Conservation (phyloP, 2,329 filamentous ascomycete genomes). For the Colletotrichum sansevieriae region DNA sequence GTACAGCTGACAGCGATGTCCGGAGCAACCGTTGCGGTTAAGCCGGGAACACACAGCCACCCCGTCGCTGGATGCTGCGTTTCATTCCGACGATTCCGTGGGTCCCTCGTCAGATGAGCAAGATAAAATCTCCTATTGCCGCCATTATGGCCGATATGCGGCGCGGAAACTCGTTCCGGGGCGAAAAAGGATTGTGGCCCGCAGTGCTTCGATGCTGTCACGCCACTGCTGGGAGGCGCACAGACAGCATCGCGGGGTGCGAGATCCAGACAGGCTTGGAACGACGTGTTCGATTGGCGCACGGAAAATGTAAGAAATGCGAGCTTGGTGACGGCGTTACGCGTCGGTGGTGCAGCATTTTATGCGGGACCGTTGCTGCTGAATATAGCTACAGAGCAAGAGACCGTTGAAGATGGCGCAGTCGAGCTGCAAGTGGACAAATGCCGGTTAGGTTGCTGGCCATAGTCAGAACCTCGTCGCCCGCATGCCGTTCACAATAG, state of each 20-base stretch:
- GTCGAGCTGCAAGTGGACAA: background rate
- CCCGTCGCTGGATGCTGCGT: background rate
- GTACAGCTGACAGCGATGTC: slow-evolving; percentile 8
- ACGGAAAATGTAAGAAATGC: slow-evolving; percentile 1
- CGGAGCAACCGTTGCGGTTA: slow-evolving; percentile 2
- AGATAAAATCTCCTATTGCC: background rate
- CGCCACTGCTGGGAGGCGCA: slow-evolving; percentile 6
- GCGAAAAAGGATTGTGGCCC: background rate
- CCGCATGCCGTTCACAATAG: background rate
- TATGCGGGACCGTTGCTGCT: slow-evolving; percentile 1
- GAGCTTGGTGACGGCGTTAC: background rate
- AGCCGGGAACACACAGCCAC: background rate
- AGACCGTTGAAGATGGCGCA: slow-evolving; percentile 20
- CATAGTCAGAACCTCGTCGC: slow-evolving; percentile 15
- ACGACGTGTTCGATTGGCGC: slow-evolving; percentile 10
- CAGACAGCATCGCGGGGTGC: slow-evolving; percentile 23
- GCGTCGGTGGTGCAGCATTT: background rate
- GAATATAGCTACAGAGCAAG: slow-evolving; percentile 3
- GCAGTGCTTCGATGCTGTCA: slow-evolving; percentile 25
- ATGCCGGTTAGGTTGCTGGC: background rate
- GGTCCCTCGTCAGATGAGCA: background rate
- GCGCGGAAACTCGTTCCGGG: slow-evolving; percentile 24
- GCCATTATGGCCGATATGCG: background rate
- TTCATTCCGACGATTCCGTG: slow-evolving; percentile 12
- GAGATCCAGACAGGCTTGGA: slow-evolving; percentile 19